A percentile compares a stretch with the other conserved stretches of the same genome.
Evolutionary conservation across 2,329 filamentous ascomycete genomes (phyloP).

Genomic region (Ilyonectria sp.): DNA sequence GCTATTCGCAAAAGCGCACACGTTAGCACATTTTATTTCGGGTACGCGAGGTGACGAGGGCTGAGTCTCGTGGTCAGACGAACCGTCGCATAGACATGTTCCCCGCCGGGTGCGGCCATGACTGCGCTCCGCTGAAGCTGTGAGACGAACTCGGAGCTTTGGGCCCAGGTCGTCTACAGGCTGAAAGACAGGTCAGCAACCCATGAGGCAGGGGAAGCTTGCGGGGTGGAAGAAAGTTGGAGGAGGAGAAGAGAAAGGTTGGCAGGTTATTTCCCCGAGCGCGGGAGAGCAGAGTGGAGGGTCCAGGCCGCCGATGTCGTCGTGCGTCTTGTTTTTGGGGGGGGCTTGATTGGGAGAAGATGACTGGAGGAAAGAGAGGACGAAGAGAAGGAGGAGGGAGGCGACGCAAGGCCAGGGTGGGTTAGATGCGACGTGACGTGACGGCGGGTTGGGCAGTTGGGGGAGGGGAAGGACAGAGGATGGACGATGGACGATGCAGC

Average conservation of each 20-base stretch:
- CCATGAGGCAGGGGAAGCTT: conserved; percentile 37
- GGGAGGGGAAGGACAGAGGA: conserved; percentile 24
- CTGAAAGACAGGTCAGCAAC: conserved; percentile 43
- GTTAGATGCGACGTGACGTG: conserved; percentile 24
- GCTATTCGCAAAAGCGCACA: conserved; percentile 66
- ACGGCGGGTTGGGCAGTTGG: conserved; percentile 23
- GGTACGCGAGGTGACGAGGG: conserved; percentile 11
- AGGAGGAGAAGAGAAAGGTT: conserved; percentile 6
- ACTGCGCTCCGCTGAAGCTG: conserved; percentile 38
- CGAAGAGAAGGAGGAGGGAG: conserved; percentile 15
- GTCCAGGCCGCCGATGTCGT: conserved; percentile 31
- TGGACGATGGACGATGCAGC: conserved; percentile 1
- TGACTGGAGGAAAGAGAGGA: background rate
- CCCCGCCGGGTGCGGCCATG: conserved; percentile 58
- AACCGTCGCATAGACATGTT: conserved; percentile 72
- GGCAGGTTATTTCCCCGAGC: background rate
- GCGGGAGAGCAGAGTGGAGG: conserved; percentile 1
- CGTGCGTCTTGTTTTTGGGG: conserved; percentile 34
- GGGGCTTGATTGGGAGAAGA: conserved; percentile 15
- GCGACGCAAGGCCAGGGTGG: conserved; percentile 28
- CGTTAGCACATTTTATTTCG: conserved; percentile 13
- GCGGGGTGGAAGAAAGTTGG: conserved; percentile 20
- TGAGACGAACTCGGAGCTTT: conserved; percentile 40
- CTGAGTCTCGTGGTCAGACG: conserved; percentile 48
- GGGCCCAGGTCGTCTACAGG: conserved; percentile 43